These are phyloP conservation scores for Elaeagnus macrophylla DNA, from an alignment of 306 rosid species.

Conservation along the genomic window DNA sequence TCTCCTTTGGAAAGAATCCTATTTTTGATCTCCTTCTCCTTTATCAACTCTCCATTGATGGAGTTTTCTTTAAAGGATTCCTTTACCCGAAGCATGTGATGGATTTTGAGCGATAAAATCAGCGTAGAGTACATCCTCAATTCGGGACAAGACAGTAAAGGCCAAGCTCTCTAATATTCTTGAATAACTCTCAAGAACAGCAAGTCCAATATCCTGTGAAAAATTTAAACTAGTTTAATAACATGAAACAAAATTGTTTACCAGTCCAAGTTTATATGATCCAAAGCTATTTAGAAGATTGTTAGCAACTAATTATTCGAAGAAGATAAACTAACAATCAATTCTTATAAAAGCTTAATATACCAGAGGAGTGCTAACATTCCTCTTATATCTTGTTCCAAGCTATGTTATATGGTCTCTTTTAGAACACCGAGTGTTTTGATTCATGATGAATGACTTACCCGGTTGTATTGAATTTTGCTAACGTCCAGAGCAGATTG, in stretches of 20 bases:
- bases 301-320: too few species aligned
- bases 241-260: neutral
- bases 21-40: constrained; percentile 34
- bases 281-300: too few species aligned
- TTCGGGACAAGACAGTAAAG: constrained; percentile 76
- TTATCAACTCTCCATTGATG: constrained; percentile 45
- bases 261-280: neutral
- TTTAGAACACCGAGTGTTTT: too few species aligned
- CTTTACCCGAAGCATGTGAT: constrained; percentile 18
- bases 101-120: constrained; percentile 54
- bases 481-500: constrained; percentile 91
- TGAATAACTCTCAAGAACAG: constrained; percentile 89
- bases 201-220: constrained; percentile 87
- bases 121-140: constrained; percentile 83
- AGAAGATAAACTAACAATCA: too few species aligned
- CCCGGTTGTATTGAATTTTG: constrained; percentile 82
- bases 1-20: constrained; percentile 27
- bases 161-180: constrained; percentile 94
- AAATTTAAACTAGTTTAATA: neutral
- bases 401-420: too few species aligned
- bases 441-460: too few species aligned
- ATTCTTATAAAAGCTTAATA: too few species aligned
- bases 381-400: too few species aligned
- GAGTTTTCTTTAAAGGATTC: constrained; percentile 13
- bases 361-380: too few species aligned